Conservation (phyloP, 2,329 filamentous ascomycete genomes). For the Pseudocercospora fuligena region DNA sequence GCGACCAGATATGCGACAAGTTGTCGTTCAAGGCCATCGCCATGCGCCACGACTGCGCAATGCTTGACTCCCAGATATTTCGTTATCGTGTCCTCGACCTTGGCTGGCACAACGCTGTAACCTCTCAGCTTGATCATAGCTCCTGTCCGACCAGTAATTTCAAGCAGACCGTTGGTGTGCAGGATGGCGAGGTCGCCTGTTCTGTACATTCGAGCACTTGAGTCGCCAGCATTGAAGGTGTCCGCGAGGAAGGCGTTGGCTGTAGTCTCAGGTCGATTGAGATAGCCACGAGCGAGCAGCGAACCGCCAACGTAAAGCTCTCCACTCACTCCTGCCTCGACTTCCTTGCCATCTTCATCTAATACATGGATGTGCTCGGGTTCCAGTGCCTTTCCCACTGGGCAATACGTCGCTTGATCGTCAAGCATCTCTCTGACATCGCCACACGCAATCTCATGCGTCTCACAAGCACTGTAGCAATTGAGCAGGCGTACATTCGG, state of each 20-base stretch:
- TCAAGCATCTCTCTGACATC: conserved; percentile 70
- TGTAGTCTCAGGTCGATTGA: conserved; percentile 79
- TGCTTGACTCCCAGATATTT: conserved; percentile 71
- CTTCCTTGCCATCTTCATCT: conserved; percentile 68
- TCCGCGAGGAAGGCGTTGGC: conserved; percentile 72
- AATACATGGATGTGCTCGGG: conserved; percentile 73
- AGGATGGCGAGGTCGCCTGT: conserved; percentile 74
- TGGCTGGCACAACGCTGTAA: conserved; percentile 77
- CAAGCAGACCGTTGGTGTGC: conserved; percentile 69
- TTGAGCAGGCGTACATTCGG: conserved; percentile 74
- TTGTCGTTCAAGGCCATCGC: conserved; percentile 75
- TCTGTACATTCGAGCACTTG: conserved; percentile 72
- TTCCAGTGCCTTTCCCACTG: conserved; percentile 73
- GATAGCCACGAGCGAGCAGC: conserved; percentile 74
- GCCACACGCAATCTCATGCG: conserved; percentile 78
- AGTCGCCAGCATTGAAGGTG: conserved; percentile 60
- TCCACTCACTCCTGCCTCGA: conserved; percentile 66
- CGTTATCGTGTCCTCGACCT: conserved; percentile 74
- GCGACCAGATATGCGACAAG: conserved; percentile 77
- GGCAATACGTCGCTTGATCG: conserved; percentile 69
- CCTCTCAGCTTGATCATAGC: conserved; percentile 82
- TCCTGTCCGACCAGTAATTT: conserved; percentile 76
- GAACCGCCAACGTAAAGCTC: conserved; percentile 78
- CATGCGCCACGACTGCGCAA: conserved; percentile 74
- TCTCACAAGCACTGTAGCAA: conserved; percentile 82